phyloP scores from a whole-genome alignment of 2,329 filamentous ascomycete species.

The Pseudopyricularia javanii region DNA sequence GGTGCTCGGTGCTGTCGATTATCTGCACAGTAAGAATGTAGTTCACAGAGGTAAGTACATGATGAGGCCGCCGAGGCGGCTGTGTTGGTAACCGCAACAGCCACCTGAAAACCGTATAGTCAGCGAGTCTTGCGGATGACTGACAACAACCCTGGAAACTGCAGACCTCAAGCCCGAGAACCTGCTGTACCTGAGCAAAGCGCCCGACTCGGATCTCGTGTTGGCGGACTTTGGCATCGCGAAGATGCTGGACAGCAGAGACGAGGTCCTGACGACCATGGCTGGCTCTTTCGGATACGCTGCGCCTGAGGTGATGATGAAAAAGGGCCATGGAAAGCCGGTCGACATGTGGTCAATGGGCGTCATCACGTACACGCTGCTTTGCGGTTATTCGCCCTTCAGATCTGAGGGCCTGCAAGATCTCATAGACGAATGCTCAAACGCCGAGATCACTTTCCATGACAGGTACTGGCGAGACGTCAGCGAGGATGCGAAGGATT shows the following conservation, averaged over 20 bases:
- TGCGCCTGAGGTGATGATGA: constrained; percentile 95
- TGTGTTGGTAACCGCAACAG: background rate
- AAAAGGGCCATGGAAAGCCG: constrained; percentile 92
- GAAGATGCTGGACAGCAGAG: constrained; percentile 86
- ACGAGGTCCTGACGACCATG: constrained; percentile 94
- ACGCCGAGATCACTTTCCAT: constrained; percentile 79
- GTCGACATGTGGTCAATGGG: constrained; percentile 99
- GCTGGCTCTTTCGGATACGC: constrained; percentile 97
- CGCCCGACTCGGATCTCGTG: constrained; percentile 70
- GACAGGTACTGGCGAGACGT: constrained; percentile 98
- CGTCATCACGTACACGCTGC: constrained; percentile 94
- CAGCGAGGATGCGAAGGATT: constrained; percentile 87
- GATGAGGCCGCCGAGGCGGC: background rate
- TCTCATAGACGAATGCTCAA: constrained; percentile 86
- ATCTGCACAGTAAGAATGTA: constrained; percentile 87
- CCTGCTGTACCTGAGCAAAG: constrained; percentile 77
- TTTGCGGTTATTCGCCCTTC: constrained; percentile 97
- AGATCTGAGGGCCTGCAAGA: constrained; percentile 87
- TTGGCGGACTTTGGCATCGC: constrained; percentile 97
- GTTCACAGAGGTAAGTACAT: constrained; percentile 71
- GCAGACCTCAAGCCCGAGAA: constrained; percentile 96
- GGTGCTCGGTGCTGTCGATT: constrained; percentile 84
- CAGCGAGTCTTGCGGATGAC: background rate
- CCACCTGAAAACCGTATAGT: background rate
- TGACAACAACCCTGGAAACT: constrained; percentile 2